phyloP scores from a whole-genome alignment of 2,329 filamentous ascomycete genomes.

The Xylaria sp. region DNA sequence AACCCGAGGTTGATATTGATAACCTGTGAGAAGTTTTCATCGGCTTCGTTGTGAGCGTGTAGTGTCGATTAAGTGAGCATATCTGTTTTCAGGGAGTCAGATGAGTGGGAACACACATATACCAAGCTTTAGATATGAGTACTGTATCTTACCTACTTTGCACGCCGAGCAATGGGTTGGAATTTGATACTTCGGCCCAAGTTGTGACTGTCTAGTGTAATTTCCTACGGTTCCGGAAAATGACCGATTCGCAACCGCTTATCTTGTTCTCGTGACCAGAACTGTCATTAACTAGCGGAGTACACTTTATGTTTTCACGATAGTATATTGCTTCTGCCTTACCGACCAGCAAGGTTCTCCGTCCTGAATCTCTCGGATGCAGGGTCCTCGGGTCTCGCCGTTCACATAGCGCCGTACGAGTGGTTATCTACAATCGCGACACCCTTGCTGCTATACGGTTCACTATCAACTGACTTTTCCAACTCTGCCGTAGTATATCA shows the following conservation, averaged over 20 bases:
- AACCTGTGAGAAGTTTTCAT: conserved; percentile 29
- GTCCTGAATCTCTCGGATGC: background rate
- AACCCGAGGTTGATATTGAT: conserved; percentile 49
- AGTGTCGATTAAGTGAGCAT: background rate
- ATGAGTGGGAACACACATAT: background rate
- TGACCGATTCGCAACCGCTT: conserved; percentile 1
- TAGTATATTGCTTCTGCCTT: background rate
- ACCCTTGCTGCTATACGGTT: background rate
- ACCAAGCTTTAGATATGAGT: background rate
- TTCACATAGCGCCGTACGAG: background rate
- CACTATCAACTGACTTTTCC: conserved; percentile 1
- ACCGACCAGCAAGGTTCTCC: background rate
- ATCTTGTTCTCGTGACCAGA: conserved; percentile 17
- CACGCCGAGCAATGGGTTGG: background rate
- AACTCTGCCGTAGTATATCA: background rate
- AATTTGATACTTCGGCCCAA: background rate
- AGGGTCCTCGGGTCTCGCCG: conserved; percentile 4
- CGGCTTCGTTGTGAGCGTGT: background rate
- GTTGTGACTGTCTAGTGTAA: background rate
- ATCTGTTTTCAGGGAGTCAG: background rate
- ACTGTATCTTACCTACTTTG: background rate
- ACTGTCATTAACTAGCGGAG: conserved; percentile 1
- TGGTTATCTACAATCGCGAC: conserved; percentile 5
- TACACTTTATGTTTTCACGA: conserved; percentile 8
- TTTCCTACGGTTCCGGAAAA: background rate